Percentiles rank a stretch among this genome's conserved stretches.
These are phyloP conservation scores for Licmophora abbreviata DNA, from an alignment of 108 stramenopile genomes.

Conservation along the genomic window DNA sequence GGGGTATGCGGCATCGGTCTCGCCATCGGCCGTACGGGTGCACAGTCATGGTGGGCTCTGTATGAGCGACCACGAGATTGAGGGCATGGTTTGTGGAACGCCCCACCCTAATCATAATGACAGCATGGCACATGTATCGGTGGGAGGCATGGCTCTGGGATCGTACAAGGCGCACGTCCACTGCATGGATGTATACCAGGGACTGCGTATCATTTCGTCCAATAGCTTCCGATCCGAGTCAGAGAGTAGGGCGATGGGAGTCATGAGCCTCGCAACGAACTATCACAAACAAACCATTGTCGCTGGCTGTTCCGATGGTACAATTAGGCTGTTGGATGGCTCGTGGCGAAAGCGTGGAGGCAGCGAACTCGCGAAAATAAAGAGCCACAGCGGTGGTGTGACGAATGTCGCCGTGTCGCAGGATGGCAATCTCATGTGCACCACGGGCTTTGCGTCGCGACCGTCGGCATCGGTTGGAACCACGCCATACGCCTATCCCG, in stretches of 20 bases:
- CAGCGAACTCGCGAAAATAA: slow-evolving; percentile 51
- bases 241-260: slow-evolving; percentile 27
- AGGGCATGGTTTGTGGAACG: slow-evolving; percentile 51
- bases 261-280: slow-evolving; percentile 50
- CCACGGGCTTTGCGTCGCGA: slow-evolving; percentile 55
- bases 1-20: slow-evolving; percentile 48
- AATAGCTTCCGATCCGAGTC: slow-evolving; percentile 28
- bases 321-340: slow-evolving; percentile 68
- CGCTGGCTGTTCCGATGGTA: slow-evolving; percentile 76
- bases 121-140: slow-evolving; percentile 43
- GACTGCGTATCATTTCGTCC: slow-evolving; percentile 59
- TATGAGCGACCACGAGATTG: slow-evolving; percentile 34
- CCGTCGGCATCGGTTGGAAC: slow-evolving; percentile 12
- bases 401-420: slow-evolving; percentile 47
- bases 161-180: slow-evolving; percentile 25
- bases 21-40: slow-evolving; percentile 58
- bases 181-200: slow-evolving; percentile 64
- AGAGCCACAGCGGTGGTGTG: slow-evolving; percentile 59
- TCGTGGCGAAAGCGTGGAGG: slow-evolving; percentile 23
- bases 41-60: slow-evolving; percentile 61
- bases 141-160: slow-evolving; percentile 40
- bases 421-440: slow-evolving; percentile 61
- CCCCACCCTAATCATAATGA: slow-evolving; percentile 32
- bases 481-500: slow-evolving; percentile 59
- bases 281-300: slow-evolving; percentile 42